Conservation (phyloP, 108 stramenopile genomes). For the Cylindrotheca fusiformis region DNA sequence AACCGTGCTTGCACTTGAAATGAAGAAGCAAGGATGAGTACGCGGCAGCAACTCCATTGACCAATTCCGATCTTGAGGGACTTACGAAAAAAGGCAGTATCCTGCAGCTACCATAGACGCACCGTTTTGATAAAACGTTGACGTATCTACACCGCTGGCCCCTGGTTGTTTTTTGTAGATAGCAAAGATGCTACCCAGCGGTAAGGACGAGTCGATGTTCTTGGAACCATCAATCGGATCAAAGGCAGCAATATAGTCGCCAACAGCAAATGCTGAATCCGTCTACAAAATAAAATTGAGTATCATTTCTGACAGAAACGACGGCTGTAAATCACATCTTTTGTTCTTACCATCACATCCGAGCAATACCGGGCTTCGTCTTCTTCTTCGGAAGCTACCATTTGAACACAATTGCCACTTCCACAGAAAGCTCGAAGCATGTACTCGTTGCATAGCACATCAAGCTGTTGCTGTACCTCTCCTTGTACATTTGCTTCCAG, state of each 20-base stretch:
- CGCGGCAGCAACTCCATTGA: neutral
- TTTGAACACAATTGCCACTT: slow-evolving; percentile 52
- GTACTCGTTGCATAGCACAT: slow-evolving; percentile 85
- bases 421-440: slow-evolving; percentile 86
- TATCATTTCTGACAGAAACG: neutral
- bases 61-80: slow-evolving; percentile 6
- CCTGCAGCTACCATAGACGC: slow-evolving; percentile 87
- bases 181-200: slow-evolving; percentile 97
- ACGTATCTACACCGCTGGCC: slow-evolving; percentile 26
- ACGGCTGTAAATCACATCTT: neutral
- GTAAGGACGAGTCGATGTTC: slow-evolving; percentile 97
- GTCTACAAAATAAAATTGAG: slow-evolving; percentile 15
- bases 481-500: slow-evolving; percentile 82
- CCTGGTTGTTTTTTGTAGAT: slow-evolving; percentile 82
- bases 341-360: slow-evolving; percentile 77
- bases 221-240: slow-evolving; percentile 93
- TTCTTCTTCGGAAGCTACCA: slow-evolving; percentile 84
- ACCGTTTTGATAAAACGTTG: slow-evolving; percentile 90
- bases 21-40: slow-evolving; percentile 1
- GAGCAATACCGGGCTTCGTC: slow-evolving; percentile 72
- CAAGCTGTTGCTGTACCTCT: slow-evolving; percentile 87
- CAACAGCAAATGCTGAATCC: slow-evolving; percentile 64
- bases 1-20: slow-evolving; percentile 87
- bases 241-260: slow-evolving; percentile 97
- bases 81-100: slow-evolving; percentile 95